Base-by-base conservation (phyloP, 306 rosid species). In the Vigna angularis region DNA sequence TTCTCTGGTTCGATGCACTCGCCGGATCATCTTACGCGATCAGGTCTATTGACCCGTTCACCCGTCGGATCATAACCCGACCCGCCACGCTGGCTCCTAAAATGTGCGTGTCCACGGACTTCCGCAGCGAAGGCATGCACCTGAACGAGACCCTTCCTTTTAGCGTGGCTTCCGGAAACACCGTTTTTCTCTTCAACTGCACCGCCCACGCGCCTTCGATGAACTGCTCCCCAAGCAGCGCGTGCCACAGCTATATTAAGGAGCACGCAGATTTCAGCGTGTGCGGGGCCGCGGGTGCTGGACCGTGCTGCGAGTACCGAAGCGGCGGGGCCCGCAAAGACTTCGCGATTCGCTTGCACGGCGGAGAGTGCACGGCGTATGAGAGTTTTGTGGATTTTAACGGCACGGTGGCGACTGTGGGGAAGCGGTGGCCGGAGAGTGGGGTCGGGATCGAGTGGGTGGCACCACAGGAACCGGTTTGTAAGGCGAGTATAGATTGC, bases 391-490 rank as follows among this genome's bases (percentile, higher is more conserved):
- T 79, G 66, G 83, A 77, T 57, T 70, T 77, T 0, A 61, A 66
- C 9, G 74, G 47, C 3, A 45, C 55, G 40, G 74, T 18, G 66
- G 64, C 56, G 16, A 49, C 72, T 9, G 20, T n/a, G 24, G 72
- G 42, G 36, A 73, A 32, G 16, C 49, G 7, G 74, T 85, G 91
- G 87, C 89, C 89, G 47, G 84, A 85, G 74, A 65, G 81, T 0
- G 91, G 86, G 56, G 48, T 88, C 63, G 91, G 79, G 74, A 14
- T 88, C 24, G 87, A 88, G 79, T 88, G 91, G 89, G 73, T 59
- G 66, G 64, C 70, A 2, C 86, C 87, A 9, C 66, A 16, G 58
- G 89, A 85, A 67, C 87, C 86, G 12, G 56, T 64, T 66, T 85
- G 91, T 38, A 78, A 53, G 82, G 56, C 6, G 3, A 32, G 73